phyloP scores from a whole-genome alignment of 2,329 filamentous ascomycete species.

The Zalaria obscura region DNA sequence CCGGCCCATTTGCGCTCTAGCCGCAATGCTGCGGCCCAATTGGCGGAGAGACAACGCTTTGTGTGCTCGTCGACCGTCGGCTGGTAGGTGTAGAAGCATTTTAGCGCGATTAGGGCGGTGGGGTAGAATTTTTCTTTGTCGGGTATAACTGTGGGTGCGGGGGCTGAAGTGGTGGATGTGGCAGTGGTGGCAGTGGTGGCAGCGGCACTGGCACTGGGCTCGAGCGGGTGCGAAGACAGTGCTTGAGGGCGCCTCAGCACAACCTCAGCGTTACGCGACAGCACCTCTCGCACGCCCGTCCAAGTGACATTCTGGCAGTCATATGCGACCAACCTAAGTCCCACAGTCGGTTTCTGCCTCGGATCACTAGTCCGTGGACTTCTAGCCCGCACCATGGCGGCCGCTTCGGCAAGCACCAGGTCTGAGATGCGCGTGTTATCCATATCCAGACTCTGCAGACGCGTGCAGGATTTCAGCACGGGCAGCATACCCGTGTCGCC shows the following conservation, averaged over 20 bases:
- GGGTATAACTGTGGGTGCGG: conserved; percentile 2
- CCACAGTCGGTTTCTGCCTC: conserved; percentile 31
- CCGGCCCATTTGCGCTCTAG: conserved; percentile 86
- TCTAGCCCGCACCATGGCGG: conserved; percentile 55
- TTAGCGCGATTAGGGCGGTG: conserved; percentile 67
- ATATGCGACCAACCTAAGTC: conserved; percentile 68
- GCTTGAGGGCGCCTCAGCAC: background rate
- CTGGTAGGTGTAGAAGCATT: conserved; percentile 93
- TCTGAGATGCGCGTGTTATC: conserved; percentile 91
- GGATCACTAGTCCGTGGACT: conserved; percentile 23
- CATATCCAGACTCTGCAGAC: conserved; percentile 61
- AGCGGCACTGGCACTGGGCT: background rate
- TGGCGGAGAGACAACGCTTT: conserved; percentile 66
- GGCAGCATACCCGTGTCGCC: conserved; percentile 75
- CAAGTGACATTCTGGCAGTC: conserved; percentile 89
- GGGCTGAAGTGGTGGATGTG: background rate
- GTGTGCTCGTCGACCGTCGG: conserved; percentile 89
- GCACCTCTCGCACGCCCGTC: conserved; percentile 76
- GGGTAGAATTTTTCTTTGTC: conserved; percentile 42
- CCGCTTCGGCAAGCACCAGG: conserved; percentile 71
- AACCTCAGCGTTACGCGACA: conserved; percentile 74
- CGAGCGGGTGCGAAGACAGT: background rate
- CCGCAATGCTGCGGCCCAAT: conserved; percentile 58
- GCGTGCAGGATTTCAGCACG: conserved; percentile 60
- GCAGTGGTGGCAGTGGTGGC: background rate